Evolutionary conservation across 768 basidiomycete genomes (phyloP), one percentile per base, ranked within the genome.

Genomic region (Serendipita sp.): DNA sequence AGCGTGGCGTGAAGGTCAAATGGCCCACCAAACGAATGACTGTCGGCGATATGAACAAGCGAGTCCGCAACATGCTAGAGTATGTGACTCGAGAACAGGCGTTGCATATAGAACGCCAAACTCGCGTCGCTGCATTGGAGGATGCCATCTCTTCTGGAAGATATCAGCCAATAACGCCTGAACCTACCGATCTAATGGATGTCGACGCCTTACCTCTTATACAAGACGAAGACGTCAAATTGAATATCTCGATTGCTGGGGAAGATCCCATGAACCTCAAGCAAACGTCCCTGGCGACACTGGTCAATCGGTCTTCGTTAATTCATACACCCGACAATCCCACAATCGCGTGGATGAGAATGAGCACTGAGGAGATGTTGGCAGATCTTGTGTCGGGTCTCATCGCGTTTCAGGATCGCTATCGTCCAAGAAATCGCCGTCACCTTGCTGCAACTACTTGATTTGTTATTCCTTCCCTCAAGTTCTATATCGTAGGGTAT

Each of bases 21-120:
- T 98, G 91, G 87, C 95, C 94, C 1, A 84, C 84, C 68, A 93
- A 94, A 75, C 81, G 95, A 63, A 93, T 86, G 83, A 96, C 93
- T 69, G 86, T 95, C n/a, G 88, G 85, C 18, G 95, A 97, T 73
- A 95, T 98, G 91, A 89, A 91, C 74, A 96, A 96, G 76, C 85
- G 95, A 30, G 90, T 95, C 28, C 80, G 90, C 41, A 83, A 86
- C 47, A 79, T 98, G 56, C 83, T 95, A 18, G 94, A 96, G 70
- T 97, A 89, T 85, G 91, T 96, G n/a, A 89, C 87, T 34, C 78
- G 91, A 65, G 88, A 91, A 71, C 89, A 91, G 73, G 88, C 86
- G 5, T 83, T 78, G 68, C 85, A 86, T 8, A 77, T 80, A 44
- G 89, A 90, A 71, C 82, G 89, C 47, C 79, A 78, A 34, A 79